Evolutionary conservation across 139 green algal species (phyloP).

Genomic region (Haematococcus lacustris): DNA sequence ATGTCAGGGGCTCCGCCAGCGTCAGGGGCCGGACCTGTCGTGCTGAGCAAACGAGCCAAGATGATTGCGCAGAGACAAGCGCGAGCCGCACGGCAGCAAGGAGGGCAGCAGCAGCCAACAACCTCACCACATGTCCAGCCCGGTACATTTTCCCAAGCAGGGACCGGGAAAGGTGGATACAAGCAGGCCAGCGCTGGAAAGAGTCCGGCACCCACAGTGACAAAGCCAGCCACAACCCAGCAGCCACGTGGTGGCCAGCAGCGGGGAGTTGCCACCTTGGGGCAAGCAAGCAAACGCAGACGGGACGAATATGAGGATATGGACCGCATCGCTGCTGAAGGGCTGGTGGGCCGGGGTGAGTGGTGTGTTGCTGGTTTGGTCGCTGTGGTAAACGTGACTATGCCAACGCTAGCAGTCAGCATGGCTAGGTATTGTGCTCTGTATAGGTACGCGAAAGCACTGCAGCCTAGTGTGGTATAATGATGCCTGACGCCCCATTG

Average conservation of each 20-base stretch:
- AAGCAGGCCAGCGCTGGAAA: neutral
- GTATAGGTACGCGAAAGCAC: too few relatives aligned
- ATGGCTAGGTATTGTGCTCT: too few relatives aligned
- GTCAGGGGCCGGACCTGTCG: too few relatives aligned
- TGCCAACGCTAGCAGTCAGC: too few relatives aligned
- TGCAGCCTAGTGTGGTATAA: too few relatives aligned
- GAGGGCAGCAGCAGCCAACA: neutral
- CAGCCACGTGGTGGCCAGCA: neutral
- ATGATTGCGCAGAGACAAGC: neutral
- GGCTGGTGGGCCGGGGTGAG: neutral
- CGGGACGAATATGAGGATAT: neutral
- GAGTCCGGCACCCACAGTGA: neutral
- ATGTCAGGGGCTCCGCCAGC: neutral
- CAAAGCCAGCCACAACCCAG: neutral
- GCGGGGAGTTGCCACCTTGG: too few relatives aligned
- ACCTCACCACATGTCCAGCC: neutral
- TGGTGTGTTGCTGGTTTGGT: neutral
- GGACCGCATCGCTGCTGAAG: neutral
- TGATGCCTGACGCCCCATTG: too few relatives aligned
- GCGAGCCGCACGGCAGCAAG: neutral
- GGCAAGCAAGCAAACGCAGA: neutral
- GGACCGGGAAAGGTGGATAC: neutral
- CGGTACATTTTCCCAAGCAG: too few relatives aligned
- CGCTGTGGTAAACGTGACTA: neutral
- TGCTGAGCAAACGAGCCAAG: neutral